phyloP scores from a whole-genome alignment of 495 filamentous ascomycete species.

The Penicillium alfredii region DNA sequence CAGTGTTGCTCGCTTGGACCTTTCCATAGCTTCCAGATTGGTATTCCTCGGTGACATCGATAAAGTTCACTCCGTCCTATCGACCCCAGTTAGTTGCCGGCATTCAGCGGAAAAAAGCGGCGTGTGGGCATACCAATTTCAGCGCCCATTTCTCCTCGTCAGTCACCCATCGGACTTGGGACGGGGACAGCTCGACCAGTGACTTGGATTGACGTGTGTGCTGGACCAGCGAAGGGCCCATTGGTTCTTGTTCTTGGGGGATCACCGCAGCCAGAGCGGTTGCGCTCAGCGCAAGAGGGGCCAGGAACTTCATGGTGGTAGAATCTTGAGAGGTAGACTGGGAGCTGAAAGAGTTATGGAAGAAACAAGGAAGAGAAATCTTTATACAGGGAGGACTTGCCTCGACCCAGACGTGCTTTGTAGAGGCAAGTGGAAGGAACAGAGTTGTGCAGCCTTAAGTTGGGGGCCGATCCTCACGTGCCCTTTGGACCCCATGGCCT shows the following conservation, averaged over 20 bases:
- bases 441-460: too few relatives aligned
- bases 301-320: constrained; percentile 27
- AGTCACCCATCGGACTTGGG: constrained; percentile 75
- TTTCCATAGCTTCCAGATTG: constrained; percentile 31
- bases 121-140: constrained; percentile 61
- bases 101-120: background rate
- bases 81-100: background rate
- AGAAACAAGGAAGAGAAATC: too few relatives aligned
- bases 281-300: constrained; percentile 29
- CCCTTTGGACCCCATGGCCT: too few relatives aligned
- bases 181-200: constrained; percentile 84
- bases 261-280: constrained; percentile 30
- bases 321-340: background rate
- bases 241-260: constrained; percentile 35
- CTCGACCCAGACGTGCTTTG: too few relatives aligned
- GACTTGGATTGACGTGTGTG: constrained; percentile 47
- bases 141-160: constrained; percentile 94
- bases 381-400: background rate
- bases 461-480: background rate
- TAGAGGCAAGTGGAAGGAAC: too few relatives aligned
- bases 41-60: constrained; percentile 77
- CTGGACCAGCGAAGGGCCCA: constrained; percentile 29
- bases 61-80: constrained; percentile 81
- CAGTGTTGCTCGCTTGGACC: constrained; percentile 24
- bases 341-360: constrained; percentile 2